A percentile compares a stretch with the other conserved stretches of the same genome.
phyloP scores from a whole-genome alignment of 2,329 filamentous ascomycete species.

The Fusarium austroafricanum region DNA sequence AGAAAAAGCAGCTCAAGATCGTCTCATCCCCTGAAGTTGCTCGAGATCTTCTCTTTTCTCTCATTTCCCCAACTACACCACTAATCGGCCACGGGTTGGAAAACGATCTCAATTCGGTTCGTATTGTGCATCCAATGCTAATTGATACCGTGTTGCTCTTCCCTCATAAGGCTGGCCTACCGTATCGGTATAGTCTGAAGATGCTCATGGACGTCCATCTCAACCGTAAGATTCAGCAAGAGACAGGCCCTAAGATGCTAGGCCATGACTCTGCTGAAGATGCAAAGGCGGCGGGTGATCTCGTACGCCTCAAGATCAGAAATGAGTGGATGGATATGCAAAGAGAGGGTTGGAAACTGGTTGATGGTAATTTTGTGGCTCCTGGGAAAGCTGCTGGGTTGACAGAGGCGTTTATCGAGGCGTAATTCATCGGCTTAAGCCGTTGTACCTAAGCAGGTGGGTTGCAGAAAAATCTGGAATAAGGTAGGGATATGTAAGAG shows the following conservation, averaged over 20 bases:
- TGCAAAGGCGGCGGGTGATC: conserved; percentile 86
- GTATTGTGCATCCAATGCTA: conserved; percentile 85
- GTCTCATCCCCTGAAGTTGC: conserved; percentile 81
- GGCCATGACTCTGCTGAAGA: conserved; percentile 97
- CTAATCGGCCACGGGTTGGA: conserved; percentile 94
- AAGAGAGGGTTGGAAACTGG: conserved; percentile 73
- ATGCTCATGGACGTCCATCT: conserved; percentile 77
- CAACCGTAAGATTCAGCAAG: conserved; percentile 81
- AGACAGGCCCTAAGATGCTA: conserved; percentile 58
- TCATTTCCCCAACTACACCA: conserved; percentile 81
- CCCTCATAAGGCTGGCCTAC: conserved; percentile 81
- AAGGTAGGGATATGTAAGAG: too few relatives aligned
- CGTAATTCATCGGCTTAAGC: background rate
- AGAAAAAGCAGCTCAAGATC: conserved; percentile 69
- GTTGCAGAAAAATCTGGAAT: too few relatives aligned
- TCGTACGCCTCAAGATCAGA: conserved; percentile 78
- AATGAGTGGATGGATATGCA: conserved; percentile 77
- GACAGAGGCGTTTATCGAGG: conserved; percentile 56
- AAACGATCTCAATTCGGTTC: conserved; percentile 89
- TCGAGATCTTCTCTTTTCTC: conserved; percentile 79
- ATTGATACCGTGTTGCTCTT: conserved; percentile 89
- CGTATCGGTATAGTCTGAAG: conserved; percentile 82
- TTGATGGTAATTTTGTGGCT: conserved; percentile 60
- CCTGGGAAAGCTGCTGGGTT: conserved; percentile 50
- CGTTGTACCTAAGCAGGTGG: background rate